Percentiles rank a stretch among this genome's conserved stretches.
Evolutionary conservation across 2,329 filamentous ascomycete species (phyloP).

Genomic region (Sclerotinia borealis): DNA sequence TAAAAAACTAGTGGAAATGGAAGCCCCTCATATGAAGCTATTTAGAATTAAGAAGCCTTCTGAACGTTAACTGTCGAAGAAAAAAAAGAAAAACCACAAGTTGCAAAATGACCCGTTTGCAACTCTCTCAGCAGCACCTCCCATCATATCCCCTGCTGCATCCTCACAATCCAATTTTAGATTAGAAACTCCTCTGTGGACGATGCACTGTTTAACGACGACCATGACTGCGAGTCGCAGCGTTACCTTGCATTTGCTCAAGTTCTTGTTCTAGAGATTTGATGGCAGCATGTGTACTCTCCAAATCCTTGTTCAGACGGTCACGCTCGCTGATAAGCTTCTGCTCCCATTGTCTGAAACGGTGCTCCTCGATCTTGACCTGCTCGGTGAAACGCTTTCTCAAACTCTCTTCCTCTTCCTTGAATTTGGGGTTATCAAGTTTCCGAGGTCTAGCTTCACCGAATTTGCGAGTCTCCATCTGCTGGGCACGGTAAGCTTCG

Average conservation of each 20-base stretch:
- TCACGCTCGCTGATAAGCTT: conserved; percentile 99
- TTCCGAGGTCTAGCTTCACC: conserved; percentile 95
- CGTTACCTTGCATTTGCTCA: conserved; percentile 84
- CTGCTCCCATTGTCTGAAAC: conserved; percentile 99
- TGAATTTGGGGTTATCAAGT: conserved; percentile 99
- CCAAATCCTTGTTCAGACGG: conserved; percentile 98
- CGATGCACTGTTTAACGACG: conserved; percentile 58
- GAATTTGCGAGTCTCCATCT: conserved; percentile 99
- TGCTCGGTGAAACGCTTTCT: conserved; percentile 99
- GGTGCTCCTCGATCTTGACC: conserved; percentile 99
- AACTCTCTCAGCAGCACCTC: conserved; percentile 28
- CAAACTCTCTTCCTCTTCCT: conserved; percentile 97
- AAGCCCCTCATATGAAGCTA: conserved; percentile 20
- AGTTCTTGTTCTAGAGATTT: conserved; percentile 89
- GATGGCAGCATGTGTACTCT: conserved; percentile 92
- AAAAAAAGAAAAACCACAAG: conserved; percentile 23
- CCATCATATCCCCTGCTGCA: conserved; percentile 11
- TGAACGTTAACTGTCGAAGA: conserved; percentile 13
- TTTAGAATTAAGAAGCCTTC: conserved; percentile 17
- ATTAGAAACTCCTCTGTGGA: not conserved
- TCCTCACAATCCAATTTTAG: conserved; percentile 12
- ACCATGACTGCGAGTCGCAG: conserved; percentile 77
- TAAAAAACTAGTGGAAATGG: conserved; percentile 30
- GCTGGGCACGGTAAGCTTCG: conserved; percentile 96
- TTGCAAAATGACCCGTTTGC: conserved; percentile 24